Base-by-base conservation (phyloP, 352 stramenopile genomes). In the Phytophthora crassamura region DNA sequence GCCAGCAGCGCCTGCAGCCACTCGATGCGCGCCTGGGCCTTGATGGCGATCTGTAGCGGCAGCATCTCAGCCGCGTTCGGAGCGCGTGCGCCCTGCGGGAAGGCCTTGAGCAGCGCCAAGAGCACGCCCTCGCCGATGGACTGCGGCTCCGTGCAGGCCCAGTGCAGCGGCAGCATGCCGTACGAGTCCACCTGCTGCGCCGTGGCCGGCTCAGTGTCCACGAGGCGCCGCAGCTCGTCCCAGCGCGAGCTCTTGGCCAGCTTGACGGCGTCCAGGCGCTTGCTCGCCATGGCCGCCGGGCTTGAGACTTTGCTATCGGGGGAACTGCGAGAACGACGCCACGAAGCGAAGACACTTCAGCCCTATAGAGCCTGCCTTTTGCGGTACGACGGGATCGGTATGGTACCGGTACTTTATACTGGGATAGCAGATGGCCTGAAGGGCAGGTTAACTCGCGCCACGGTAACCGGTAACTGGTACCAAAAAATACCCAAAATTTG, bases 161-260 rank as follows among this genome's bases (percentile, higher is more conserved):
- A 96, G 61, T 96, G 88, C 40, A 96, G 80, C 46, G 88, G 88
- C 54, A 96, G 69, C 88, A 96, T 96, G 41, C 86, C 88, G 68
- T 94, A 96, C 41, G 82, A 89, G 71, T 96, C 88, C 55, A 80
- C 72, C 54, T 96, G 84, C 64, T 93, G 82, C 45, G 88, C 88
- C 14, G 74, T 76, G 22, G 59, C 42, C 38, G 88, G 79, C 50
- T 96, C 86, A 7, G 71, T 74, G 67, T 94, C 86, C 50, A 96
- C 80, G 41, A 96, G 77, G 14, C 70, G 70, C 38, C 79, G 75
- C 45, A 96, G 78, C 61, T 93, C 86, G 12, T 89, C 83, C 88
- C 88, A 96, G 48, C 78, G 80, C 35, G 85, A 94, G 55, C 75
- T 78, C 66, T 93, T 92, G 58, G 88, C 88, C 54, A 96, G 72